Percentiles rank a stretch among this genome's conserved stretches.
These are phyloP conservation scores for Solanum piurae DNA, from an alignment of 257 asterid species.

Conservation along the genomic window DNA sequence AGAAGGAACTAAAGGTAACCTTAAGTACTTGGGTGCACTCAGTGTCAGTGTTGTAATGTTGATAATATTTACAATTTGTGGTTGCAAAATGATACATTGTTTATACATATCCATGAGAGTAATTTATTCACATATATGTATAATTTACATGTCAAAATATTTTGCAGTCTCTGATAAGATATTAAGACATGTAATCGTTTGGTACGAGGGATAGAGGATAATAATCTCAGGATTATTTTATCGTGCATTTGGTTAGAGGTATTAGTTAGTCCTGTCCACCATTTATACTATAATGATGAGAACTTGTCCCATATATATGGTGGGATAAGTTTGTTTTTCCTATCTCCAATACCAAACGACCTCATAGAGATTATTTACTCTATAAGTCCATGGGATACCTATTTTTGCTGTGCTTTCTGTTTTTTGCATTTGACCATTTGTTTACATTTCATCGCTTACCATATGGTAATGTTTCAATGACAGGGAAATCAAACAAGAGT, in stretches of 20 bases:
- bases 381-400: too few relatives aligned
- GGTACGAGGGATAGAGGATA: not conserved
- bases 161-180: not conserved
- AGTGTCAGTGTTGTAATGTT: not conserved
- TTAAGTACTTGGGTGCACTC: not conserved
- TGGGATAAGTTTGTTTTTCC: too few relatives aligned
- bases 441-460: too few relatives aligned
- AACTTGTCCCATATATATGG: too few relatives aligned
- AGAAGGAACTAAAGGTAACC: not conserved
- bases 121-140: not conserved
- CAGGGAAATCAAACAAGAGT: too few relatives aligned
- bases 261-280: not conserved
- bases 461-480: too few relatives aligned
- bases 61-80: not conserved
- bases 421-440: too few relatives aligned
- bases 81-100: not conserved
- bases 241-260: not conserved
- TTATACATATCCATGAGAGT: not conserved
- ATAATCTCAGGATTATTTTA: not conserved
- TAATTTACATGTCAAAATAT: not conserved
- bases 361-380: too few relatives aligned
- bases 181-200: not conserved
- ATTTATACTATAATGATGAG: too few relatives aligned
- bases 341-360: too few relatives aligned
- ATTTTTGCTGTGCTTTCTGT: too few relatives aligned